These are phyloP conservation scores for Grosmannia huntii DNA, from an alignment of 2,329 filamentous ascomycete genomes.

Conservation along the genomic window DNA sequence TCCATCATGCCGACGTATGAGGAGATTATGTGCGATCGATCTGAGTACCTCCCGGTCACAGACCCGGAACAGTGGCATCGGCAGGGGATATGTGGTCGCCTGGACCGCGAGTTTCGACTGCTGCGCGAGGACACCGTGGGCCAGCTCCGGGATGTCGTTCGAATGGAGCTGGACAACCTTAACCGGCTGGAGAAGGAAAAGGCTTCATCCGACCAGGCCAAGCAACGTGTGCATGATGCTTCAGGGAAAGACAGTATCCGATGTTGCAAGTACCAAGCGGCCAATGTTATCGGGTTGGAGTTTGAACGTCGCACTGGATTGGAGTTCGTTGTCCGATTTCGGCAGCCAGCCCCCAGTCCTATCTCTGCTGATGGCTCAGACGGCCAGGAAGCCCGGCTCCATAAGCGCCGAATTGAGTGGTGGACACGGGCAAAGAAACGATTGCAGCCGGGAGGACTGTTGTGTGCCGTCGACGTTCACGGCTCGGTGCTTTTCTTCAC, in stretches of 20 bases:
- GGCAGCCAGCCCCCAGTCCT: conserved; percentile 24
- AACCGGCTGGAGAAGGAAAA: conserved; percentile 24
- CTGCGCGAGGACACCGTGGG: conserved; percentile 58
- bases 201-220: background rate
- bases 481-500: conserved; percentile 27
- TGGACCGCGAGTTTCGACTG: conserved; percentile 61
- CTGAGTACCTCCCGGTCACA: conserved; percentile 27
- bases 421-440: conserved; percentile 36
- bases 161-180: conserved; percentile 17
- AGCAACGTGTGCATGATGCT: background rate
- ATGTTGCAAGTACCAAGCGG: conserved; percentile 25
- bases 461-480: conserved; percentile 31
- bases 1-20: conserved; percentile 52
- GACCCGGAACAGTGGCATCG: conserved; percentile 25
- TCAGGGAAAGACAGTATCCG: conserved; percentile 12
- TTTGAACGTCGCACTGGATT: conserved; percentile 29
- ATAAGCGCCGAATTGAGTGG: conserved; percentile 28
- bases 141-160: conserved; percentile 41
- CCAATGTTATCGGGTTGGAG: conserved; percentile 15
- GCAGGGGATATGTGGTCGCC: conserved; percentile 31
- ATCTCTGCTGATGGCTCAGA: no score
- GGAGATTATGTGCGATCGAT: conserved; percentile 25
- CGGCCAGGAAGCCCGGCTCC: conserved; percentile 1
- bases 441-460: conserved; percentile 33
- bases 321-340: conserved; percentile 29